These are phyloP conservation scores for Starmera amethionina DNA, from an alignment of 805 yeast species.

Conservation along the genomic window DNA sequence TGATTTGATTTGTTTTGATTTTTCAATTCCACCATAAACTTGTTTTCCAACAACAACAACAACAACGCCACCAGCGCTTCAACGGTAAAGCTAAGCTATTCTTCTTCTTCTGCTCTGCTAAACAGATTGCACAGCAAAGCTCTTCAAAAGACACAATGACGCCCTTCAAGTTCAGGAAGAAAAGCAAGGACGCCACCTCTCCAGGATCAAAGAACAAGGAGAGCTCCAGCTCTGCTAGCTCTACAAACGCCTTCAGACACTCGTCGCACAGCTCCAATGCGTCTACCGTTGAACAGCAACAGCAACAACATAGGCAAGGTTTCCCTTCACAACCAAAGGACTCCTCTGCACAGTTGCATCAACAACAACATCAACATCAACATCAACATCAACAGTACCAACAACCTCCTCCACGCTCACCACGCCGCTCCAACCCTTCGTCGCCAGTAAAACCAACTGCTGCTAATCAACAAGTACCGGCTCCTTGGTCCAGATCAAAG, in stretches of 20 bases:
- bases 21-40: too few relatives aligned
- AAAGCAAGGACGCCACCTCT: slow-evolving; percentile 21
- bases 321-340: slow-evolving; percentile 2
- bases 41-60: too few relatives aligned
- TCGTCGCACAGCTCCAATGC: slow-evolving; percentile 7
- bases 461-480: slow-evolving; percentile 9
- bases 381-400: slow-evolving; percentile 6
- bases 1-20: too few relatives aligned
- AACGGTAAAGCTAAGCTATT: too few relatives aligned
- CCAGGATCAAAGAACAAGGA: slow-evolving; percentile 1
- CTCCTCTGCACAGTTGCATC: slow-evolving; percentile 7
- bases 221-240: slow-evolving; percentile 5
- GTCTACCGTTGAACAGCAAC: slow-evolving; percentile 7
- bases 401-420: slow-evolving; percentile 4
- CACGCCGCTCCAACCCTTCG: not conserved
- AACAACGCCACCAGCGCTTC: too few relatives aligned
- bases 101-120: too few relatives aligned
- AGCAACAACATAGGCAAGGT: slow-evolving; percentile 4
- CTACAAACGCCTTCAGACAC: slow-evolving; percentile 16
- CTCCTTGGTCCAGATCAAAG: slow-evolving; percentile 64
- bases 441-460: too few relatives aligned
- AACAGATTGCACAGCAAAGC: too few relatives aligned
- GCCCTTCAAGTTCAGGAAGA: slow-evolving; percentile 48
- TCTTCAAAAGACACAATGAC: slow-evolving; percentile 27
- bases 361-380: slow-evolving; percentile 11